These are phyloP conservation scores for Ophiosphaerella herpotricha DNA, from an alignment of 2,329 filamentous ascomycete genomes.

Conservation along the genomic window DNA sequence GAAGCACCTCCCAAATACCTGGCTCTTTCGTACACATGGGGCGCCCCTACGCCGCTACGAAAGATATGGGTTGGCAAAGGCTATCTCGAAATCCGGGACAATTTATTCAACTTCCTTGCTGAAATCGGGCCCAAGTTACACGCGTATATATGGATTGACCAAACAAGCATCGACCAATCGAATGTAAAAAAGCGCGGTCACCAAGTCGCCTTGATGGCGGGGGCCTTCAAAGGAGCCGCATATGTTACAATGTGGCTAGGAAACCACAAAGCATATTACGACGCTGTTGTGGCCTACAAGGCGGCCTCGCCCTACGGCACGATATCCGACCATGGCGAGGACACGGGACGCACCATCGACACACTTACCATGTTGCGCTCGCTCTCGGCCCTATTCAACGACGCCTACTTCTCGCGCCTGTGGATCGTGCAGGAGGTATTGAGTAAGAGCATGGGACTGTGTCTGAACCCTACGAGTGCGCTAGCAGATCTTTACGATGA, in stretches of 20 bases:
- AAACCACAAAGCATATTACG: not conserved
- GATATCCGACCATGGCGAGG: no score
- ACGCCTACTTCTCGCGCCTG: no score
- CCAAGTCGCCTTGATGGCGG: slow-evolving; percentile 18
- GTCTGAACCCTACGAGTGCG: no score
- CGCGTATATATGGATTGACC: not conserved
- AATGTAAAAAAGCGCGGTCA: slow-evolving; percentile 13
- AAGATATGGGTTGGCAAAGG: not conserved
- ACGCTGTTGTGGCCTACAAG: no score
- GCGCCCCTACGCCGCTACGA: not conserved
- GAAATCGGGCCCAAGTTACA: not conserved
- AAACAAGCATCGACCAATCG: not conserved
- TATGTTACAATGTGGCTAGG: slow-evolving; percentile 3
- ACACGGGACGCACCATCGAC: no score
- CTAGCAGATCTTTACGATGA: no score
- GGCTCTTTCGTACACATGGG: not conserved
- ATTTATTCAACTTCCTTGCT: not conserved
- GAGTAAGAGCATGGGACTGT: no score
- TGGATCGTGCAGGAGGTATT: no score
- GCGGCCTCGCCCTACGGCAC: no score
- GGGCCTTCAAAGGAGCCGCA: slow-evolving; percentile 8
- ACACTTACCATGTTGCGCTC: no score
- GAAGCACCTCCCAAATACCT: not conserved
- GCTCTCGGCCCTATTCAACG: no score
- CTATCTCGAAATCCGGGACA: not conserved